Base-by-base conservation (phyloP, 2,329 filamentous ascomycete genomes). In the Penicillium sp. region DNA sequence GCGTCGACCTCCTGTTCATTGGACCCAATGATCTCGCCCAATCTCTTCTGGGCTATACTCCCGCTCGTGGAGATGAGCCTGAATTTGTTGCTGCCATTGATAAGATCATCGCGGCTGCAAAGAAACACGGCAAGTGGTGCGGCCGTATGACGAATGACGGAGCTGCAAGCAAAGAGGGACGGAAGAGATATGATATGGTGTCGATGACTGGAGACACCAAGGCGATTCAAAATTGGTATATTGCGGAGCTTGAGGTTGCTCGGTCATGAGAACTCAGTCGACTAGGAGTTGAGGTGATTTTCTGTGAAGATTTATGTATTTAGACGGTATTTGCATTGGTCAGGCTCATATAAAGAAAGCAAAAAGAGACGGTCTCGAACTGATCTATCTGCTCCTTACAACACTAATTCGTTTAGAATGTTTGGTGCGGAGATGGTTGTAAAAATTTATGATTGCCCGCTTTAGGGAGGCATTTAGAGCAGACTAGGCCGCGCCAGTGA, bases 91-190 rank as follows among this genome's bases (percentile, higher is more conserved):
- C 79, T 37, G 88, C 88, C 19, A 84, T 91, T 57, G 80, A 80
- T 49, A 84, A 81, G 62, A 81, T 88, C 51, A 78, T 87, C 10
- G 78, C 78, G 13, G 87, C 88, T 2, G 83, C 85, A 3, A 79
- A 81, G 55, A 83, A 81, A 62, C 83, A 88, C 11, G 87, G 87
- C 22, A 91, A 90, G 76, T 89, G 88, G 78, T 83, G 83, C 6
- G 89, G 85, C 0, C 76, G 81, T 1, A 76, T 84, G 75, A 76
- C 79, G 0, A 82, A 82, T 60, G 76, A 83, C 66, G 79, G 80
- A 51, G 68, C 69, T 2, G 61, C 68, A 53, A 76, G 77, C 4
- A 82, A 82, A 73, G 73, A 79, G 61, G 74, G 68, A 6, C 69
- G 70, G 49, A 58, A 70, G 33, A 68, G 51, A 14, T 83, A 76